phyloP scores from a whole-genome alignment of 768 basidiomycete genomes.

The Tephrocybe sp. region DNA sequence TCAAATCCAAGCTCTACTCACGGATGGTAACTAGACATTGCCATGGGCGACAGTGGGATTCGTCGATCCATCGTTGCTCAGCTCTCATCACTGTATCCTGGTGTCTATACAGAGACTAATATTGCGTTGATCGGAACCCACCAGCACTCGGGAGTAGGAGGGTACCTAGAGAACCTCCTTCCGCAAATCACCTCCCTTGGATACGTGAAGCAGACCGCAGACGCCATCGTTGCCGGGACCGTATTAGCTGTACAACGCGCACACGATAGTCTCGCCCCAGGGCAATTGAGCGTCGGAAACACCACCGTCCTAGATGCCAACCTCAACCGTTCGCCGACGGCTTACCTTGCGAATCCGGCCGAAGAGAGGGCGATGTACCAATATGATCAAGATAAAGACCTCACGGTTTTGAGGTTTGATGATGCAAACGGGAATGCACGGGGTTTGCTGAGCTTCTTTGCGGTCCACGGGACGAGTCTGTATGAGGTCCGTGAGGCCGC shows the following conservation, averaged over 20 bases:
- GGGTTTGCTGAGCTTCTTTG: conserved; percentile 73
- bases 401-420: conserved; percentile 68
- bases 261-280: conserved; percentile 59
- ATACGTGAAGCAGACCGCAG: conserved; percentile 69
- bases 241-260: conserved; percentile 70
- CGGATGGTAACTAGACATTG: conserved; percentile 52
- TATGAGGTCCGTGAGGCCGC: conserved; percentile 51
- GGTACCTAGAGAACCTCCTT: conserved; percentile 76
- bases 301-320: conserved; percentile 69
- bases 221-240: conserved; percentile 71
- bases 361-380: conserved; percentile 66
- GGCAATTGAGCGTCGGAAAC: conserved; percentile 64
- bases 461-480: conserved; percentile 81
- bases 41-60: conserved; percentile 79
- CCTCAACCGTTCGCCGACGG: conserved; percentile 73
- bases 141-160: conserved; percentile 76
- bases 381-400: conserved; percentile 73
- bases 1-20: neutral
- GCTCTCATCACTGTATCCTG: conserved; percentile 57
- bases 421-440: conserved; percentile 55
- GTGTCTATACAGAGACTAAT: conserved; percentile 68
- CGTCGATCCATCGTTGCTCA: conserved; percentile 65
- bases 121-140: conserved; percentile 78
- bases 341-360: conserved; percentile 74
- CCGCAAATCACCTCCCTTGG: conserved; percentile 76